Percentiles rank a stretch among this genome's conserved stretches.
phyloP scores from a whole-genome alignment of 1,139 yeast species.

The Lodderomyces orthopsilosis region DNA sequence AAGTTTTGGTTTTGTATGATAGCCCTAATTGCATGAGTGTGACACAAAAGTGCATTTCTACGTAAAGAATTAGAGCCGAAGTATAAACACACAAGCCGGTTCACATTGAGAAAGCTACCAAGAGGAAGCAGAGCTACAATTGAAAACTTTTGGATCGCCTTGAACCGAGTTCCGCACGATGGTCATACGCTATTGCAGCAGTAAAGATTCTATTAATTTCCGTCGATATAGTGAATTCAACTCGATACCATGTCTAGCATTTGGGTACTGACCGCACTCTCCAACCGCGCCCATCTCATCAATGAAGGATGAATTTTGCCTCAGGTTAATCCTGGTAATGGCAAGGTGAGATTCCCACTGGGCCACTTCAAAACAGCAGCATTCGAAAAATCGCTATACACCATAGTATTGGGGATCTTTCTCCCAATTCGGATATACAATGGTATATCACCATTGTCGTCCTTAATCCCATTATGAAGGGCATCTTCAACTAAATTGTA shows the following conservation, averaged over 20 bases:
- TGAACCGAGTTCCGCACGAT: too few relatives aligned
- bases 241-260: too few relatives aligned
- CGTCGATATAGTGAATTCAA: too few relatives aligned
- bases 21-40: background rate
- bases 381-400: slow-evolving; percentile 53
- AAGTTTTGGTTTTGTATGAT: background rate
- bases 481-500: slow-evolving; percentile 31
- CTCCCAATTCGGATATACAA: slow-evolving; percentile 56
- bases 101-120: background rate
- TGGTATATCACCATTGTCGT: slow-evolving; percentile 31
- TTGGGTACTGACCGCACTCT: too few relatives aligned
- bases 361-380: slow-evolving; percentile 62
- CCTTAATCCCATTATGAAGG: slow-evolving; percentile 19
- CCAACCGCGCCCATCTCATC: too few relatives aligned
- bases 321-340: slow-evolving; percentile 44
- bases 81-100: background rate
- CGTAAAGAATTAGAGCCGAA: background rate
- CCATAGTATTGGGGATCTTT: slow-evolving; percentile 38
- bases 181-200: too few relatives aligned
- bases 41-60: background rate
- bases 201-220: too few relatives aligned
- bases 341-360: slow-evolving; percentile 46
- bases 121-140: background rate
- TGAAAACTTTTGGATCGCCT: too few relatives aligned
- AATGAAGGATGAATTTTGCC: background rate